Evolutionary conservation across 2,329 filamentous ascomycete genomes (phyloP).

Genomic region (Karstenula rhodostoma): DNA sequence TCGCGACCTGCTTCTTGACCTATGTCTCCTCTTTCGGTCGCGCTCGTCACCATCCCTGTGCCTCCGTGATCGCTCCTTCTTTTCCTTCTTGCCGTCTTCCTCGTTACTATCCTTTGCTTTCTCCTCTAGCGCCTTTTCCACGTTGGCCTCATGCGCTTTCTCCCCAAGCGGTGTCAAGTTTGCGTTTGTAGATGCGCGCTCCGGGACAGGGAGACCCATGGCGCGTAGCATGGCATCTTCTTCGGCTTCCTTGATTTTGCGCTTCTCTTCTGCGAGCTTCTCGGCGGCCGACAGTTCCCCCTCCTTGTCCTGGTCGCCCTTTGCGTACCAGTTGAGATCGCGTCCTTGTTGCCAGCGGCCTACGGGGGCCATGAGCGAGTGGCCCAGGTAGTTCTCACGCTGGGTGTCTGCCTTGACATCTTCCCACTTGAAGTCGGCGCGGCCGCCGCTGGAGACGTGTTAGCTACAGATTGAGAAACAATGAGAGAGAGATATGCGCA

Average conservation of each 20-base stretch:
- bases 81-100: conserved; percentile 25
- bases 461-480: conserved; percentile 2
- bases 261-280: conserved; percentile 73
- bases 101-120: conserved; percentile 52
- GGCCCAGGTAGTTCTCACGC: conserved; percentile 89
- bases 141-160: conserved; percentile 60
- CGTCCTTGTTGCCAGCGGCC: conserved; percentile 89
- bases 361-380: conserved; percentile 90
- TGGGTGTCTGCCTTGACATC: conserved; percentile 87
- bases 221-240: conserved; percentile 88
- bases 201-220: conserved; percentile 78
- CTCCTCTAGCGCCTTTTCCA: conserved; percentile 63
- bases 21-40: conserved; percentile 33
- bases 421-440: conserved; percentile 94
- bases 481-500: conserved; percentile 43
- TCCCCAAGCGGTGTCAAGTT: conserved; percentile 67
- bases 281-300: conserved; percentile 66
- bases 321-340: conserved; percentile 72
- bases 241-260: conserved; percentile 86
- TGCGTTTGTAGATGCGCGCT: conserved; percentile 70
- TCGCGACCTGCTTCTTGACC: conserved; percentile 38
- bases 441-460: conserved; percentile 70
- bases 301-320: conserved; percentile 60
- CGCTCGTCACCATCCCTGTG: conserved; percentile 35
- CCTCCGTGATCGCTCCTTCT: conserved; percentile 35